Evolutionary conservation across 495 filamentous ascomycete genomes (phyloP).

Genomic region (Penicillium cinerascens): DNA sequence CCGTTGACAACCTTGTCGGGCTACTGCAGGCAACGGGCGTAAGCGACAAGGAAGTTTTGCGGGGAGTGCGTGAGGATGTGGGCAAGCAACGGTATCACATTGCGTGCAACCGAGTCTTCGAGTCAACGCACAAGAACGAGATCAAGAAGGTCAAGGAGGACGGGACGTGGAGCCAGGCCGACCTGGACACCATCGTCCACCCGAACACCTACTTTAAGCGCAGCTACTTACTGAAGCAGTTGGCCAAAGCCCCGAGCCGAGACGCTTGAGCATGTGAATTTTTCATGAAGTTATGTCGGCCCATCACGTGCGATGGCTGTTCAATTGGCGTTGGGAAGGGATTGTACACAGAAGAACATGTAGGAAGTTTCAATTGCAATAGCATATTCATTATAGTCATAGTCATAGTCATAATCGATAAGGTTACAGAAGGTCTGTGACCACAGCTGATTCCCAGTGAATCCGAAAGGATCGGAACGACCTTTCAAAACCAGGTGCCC

Average conservation of each 20-base stretch:
- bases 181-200: slow-evolving; percentile 93
- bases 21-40: slow-evolving; percentile 74
- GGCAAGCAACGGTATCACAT: slow-evolving; percentile 87
- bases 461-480: slow-evolving; percentile 62
- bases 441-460: slow-evolving; percentile 78
- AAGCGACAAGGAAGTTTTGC: slow-evolving; percentile 69
- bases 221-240: slow-evolving; percentile 79
- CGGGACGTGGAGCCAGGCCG: slow-evolving; percentile 67
- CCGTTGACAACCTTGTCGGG: slow-evolving; percentile 73
- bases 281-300: slow-evolving; percentile 32
- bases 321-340: slow-evolving; percentile 19
- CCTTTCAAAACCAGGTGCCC: slow-evolving; percentile 73
- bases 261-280: slow-evolving; percentile 24
- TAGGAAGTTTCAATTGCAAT: slow-evolving; percentile 5
- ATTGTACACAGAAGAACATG: slow-evolving; percentile 17
- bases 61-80: slow-evolving; percentile 82
- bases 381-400: background rate
- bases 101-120: slow-evolving; percentile 96
- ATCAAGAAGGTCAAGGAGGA: slow-evolving; percentile 86
- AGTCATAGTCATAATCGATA: background rate
- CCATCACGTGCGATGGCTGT: slow-evolving; percentile 10
- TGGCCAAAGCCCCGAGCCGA: slow-evolving; percentile 29
- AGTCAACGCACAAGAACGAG: slow-evolving; percentile 78
- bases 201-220: slow-evolving; percentile 98
- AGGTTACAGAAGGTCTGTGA: slow-evolving; percentile 46